Evolutionary conservation across 495 filamentous ascomycete genomes (phyloP), one percentile per base, ranked within the genome.

Genomic region (Trichoderma parareesei): DNA sequence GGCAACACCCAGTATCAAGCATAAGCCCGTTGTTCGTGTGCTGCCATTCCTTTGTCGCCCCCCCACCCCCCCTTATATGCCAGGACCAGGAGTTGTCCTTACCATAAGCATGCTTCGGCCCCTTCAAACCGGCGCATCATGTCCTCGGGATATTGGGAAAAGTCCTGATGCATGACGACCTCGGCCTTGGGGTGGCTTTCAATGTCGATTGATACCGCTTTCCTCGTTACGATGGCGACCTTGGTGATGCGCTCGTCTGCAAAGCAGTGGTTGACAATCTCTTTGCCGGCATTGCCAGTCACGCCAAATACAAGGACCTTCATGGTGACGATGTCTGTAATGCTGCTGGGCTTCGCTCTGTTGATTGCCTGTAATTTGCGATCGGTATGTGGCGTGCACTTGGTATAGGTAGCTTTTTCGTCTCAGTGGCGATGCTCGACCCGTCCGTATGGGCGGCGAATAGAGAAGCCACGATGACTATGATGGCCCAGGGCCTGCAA

Each of bases 71-170:
- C 59, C 13, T 18, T 18, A 9, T n/a, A 18, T 18, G n/a, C 18
- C 20, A 3, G 18, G 5, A 18, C 35, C n/a, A 13, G 35, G 41
- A 43, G 11, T 13, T 33, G 18, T 16, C 6, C 67, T 66, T 65
- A 81, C 82, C 82, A 85, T 37, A 85, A 74, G 68, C 82, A 85
- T 16, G 75, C 80, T 42, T 81, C 75, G 1, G 79, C 82, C 43
- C 78, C 81, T n/a, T 68, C 63, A 3, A 85, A 67, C n/a, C 77
- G 69, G 18, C 72, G 60, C 14, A 79, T 57, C 11, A 81, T 66
- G 4, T 72, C 67, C 0, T 71, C 71, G 0, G 81, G 69, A 63
- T 81, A 83, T 1, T 60, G 64, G 1, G 72, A 70, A 65, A 83
- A 85, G 65, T 85, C 79, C 10, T 75, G 65, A 65, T 82, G 73